Percentiles rank a stretch among this genome's conserved stretches.
These are phyloP conservation scores for Chalciporus sp. DNA, from an alignment of 1,284 basidiomycete species.

Conservation along the genomic window DNA sequence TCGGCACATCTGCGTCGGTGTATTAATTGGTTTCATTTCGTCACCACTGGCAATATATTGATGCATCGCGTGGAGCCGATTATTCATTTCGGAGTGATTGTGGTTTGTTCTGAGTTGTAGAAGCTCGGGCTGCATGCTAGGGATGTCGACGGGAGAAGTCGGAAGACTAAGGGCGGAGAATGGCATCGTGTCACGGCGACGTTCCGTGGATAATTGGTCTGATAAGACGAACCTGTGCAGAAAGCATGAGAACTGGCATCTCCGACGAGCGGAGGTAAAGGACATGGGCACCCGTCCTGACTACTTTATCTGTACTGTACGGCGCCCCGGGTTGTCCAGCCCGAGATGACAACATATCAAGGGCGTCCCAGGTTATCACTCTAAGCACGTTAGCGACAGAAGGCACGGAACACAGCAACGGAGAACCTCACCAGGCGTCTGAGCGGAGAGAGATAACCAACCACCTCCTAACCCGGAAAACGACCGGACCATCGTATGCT, in stretches of 20 bases:
- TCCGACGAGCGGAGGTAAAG: conserved; percentile 12
- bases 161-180: conserved; percentile 1
- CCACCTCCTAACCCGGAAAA: conserved; percentile 9
- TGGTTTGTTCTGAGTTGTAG: not conserved
- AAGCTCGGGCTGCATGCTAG: conserved; percentile 8
- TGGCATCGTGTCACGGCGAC: conserved; percentile 1
- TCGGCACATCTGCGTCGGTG: conserved; percentile 4
- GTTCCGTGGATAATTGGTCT: conserved; percentile 4
- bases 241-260: conserved; percentile 8
- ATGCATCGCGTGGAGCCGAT: conserved; percentile 14
- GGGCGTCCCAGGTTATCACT: not conserved
- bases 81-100: conserved; percentile 21
- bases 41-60: conserved; percentile 12
- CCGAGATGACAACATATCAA: not conserved
- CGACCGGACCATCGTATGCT: conserved; percentile 8
- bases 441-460: not conserved
- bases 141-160: conserved; percentile 3
- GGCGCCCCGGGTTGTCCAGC: not conserved
- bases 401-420: not conserved
- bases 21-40: conserved; percentile 2
- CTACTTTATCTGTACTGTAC: not conserved
- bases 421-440: not conserved
- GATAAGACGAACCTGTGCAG: conserved; percentile 13
- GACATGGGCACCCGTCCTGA: not conserved
- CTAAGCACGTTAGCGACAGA: conserved; percentile 1